These are phyloP conservation scores for Eucalyptus urophylla DNA, from an alignment of 345 rosid genomes.

Conservation along the genomic window DNA sequence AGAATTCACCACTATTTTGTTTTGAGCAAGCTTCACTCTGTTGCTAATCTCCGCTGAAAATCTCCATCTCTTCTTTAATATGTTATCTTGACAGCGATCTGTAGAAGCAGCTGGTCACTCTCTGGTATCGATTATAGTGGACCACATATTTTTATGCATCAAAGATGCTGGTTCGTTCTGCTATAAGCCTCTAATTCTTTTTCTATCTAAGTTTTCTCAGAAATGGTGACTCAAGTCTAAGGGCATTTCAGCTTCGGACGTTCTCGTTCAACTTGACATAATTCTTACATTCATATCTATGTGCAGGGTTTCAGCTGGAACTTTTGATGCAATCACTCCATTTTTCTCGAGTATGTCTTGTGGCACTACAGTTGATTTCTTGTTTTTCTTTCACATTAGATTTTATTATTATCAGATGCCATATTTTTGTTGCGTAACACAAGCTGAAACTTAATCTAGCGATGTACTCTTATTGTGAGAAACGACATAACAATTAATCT, in stretches of 20 bases:
- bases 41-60: not conserved
- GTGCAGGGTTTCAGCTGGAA: conserved; percentile 93
- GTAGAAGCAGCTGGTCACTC: conserved; percentile 93
- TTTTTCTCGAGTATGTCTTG: conserved; percentile 77
- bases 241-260: not conserved
- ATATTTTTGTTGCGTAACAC: not conserved
- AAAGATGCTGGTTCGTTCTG: conserved; percentile 80
- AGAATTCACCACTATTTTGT: not conserved
- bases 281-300: not conserved
- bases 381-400: not conserved
- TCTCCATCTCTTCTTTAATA: not conserved
- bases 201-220: not conserved
- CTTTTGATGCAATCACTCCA: conserved; percentile 88
- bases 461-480: not conserved
- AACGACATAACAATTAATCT: not conserved
- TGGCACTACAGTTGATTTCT: not conserved
- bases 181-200: not conserved
- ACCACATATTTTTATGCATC: conserved; percentile 93
- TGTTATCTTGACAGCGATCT: conserved; percentile 28
- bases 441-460: not conserved
- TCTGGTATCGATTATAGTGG: conserved; percentile 81
- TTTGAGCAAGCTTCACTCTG: not conserved
- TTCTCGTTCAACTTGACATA: not conserved
- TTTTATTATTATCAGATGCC: not conserved
- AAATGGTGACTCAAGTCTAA: not conserved